Conservation (phyloP, 352 stramenopile species). For the Blastocystis sp. region DNA sequence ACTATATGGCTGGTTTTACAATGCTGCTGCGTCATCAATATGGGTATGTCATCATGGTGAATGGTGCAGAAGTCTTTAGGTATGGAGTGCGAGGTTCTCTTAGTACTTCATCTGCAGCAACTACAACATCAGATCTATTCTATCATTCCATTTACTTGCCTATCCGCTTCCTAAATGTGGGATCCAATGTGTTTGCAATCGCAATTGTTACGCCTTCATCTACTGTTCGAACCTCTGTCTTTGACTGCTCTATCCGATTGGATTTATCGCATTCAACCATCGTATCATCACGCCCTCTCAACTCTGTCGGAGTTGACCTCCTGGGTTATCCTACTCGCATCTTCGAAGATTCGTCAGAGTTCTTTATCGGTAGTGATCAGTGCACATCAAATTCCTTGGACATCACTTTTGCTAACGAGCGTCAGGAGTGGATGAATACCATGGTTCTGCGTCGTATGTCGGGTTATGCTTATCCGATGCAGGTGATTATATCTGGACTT, state of each 20-base stretch:
- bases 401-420: not conserved
- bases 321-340: not conserved
- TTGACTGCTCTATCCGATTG: not conserved
- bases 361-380: not conserved
- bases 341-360: not conserved
- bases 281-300: not conserved
- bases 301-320: not conserved
- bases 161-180: not conserved
- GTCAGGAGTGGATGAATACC: not conserved
- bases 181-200: not conserved
- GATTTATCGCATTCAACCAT: not conserved
- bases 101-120: not conserved
- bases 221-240: not conserved
- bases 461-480: not conserved
- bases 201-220: not conserved
- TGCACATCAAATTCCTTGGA: not conserved
- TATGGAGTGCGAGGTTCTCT: not conserved
- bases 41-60: not conserved
- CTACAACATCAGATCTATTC: not conserved
- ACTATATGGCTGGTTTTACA: not conserved
- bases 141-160: not conserved
- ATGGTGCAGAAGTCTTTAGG: slow-evolving; percentile 5
- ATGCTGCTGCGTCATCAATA: not conserved
- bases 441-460: not conserved
- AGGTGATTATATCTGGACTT: not conserved